These are phyloP conservation scores for Teratosphaeria destructans DNA, from an alignment of 2,329 filamentous ascomycete species.

Conservation along the genomic window DNA sequence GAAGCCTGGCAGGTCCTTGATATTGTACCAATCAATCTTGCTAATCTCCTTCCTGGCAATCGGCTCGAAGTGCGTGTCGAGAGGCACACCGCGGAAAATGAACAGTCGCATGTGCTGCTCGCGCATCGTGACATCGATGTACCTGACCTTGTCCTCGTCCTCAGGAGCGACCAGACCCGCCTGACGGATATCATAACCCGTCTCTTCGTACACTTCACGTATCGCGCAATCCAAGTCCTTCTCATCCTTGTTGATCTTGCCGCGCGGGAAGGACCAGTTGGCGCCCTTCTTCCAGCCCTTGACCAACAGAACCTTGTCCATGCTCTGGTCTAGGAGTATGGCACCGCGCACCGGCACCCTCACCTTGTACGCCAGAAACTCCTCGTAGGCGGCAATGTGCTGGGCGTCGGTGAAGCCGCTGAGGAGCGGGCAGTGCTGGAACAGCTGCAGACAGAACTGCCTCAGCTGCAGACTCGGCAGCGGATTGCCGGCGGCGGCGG, in stretches of 20 bases:
- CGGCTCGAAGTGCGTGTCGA: conserved; percentile 79
- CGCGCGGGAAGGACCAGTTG: conserved; percentile 91
- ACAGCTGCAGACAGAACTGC: conserved; percentile 80
- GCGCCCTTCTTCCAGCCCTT: conserved; percentile 97
- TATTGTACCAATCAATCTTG: conserved; percentile 88
- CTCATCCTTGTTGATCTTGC: conserved; percentile 98
- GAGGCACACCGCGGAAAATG: conserved; percentile 79
- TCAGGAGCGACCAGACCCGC: conserved; percentile 63
- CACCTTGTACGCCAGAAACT: conserved; percentile 91
- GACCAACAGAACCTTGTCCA: conserved; percentile 88
- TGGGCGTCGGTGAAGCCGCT: conserved; percentile 68
- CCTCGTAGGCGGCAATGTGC: conserved; percentile 73
- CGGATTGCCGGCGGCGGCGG: conserved; percentile 52
- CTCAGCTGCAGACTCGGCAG: conserved; percentile 79
- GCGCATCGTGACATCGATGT: conserved; percentile 78
- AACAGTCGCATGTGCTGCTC: conserved; percentile 91
- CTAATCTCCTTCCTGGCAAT: conserved; percentile 94
- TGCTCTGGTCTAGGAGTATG: conserved; percentile 83
- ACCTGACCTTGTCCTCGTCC: conserved; percentile 51
- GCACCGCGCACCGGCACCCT: conserved; percentile 87
- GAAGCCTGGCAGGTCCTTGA: conserved; percentile 77
- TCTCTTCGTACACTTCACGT: conserved; percentile 92
- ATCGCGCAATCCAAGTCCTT: conserved; percentile 87
- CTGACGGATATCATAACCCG: conserved; percentile 69
- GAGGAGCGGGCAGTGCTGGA: conserved; percentile 85